Conservation (phyloP, 305 asterid species). For the Fraxinus ornus region DNA sequence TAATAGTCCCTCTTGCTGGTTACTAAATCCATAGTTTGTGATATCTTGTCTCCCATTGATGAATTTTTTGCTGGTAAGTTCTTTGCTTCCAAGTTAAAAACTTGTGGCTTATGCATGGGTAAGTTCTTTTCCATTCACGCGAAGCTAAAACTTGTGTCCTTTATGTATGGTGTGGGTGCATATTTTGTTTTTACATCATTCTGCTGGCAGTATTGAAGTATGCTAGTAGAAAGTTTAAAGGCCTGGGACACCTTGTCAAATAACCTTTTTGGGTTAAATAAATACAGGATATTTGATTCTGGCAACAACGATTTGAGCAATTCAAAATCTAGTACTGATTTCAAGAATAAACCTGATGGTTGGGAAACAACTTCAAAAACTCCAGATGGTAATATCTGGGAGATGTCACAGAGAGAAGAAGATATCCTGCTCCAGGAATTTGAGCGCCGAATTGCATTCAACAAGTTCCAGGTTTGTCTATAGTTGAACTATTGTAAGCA, state of each 20-base stretch:
- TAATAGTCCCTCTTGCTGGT: neutral
- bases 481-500: neutral
- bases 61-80: neutral
- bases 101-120: neutral
- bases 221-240: neutral
- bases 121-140: neutral
- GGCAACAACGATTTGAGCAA: conserved; percentile 53
- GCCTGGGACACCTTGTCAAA: conserved; percentile 1
- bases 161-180: neutral
- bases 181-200: neutral
- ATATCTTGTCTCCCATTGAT: neutral
- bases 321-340: conserved; percentile 46
- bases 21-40: neutral
- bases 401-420: conserved; percentile 88
- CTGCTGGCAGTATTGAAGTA: neutral
- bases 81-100: neutral
- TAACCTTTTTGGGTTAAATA: conserved; percentile 11
- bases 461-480: conserved; percentile 71
- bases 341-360: conserved; percentile 84
- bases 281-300: conserved; percentile 75
- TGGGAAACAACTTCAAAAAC: conserved; percentile 83
- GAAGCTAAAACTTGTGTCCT: neutral
- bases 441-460: conserved; percentile 86
- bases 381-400: conserved; percentile 81
- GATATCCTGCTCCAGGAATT: conserved; percentile 90